Evolutionary conservation across 345 rosid genomes (phyloP), one percentile per base, ranked within the genome.

Genomic region (Geranium rotundifolium): DNA sequence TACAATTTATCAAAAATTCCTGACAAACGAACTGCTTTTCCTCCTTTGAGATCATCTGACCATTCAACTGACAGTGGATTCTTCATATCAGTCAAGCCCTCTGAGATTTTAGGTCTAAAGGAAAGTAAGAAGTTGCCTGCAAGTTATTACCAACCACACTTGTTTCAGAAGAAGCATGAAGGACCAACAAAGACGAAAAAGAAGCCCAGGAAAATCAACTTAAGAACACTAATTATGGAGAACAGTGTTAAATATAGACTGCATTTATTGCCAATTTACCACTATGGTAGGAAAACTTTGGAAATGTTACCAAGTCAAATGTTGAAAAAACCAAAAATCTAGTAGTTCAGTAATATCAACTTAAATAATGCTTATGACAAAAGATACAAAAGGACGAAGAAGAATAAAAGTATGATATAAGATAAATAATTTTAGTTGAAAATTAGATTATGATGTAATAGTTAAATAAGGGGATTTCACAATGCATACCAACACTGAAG

Each of bases 111-210:
- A 58, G 98, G 98, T 81, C 95, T 80, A 78, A 92, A 87, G 62
- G 98, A 85, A 70, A 92, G 81, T 66, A 89, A 79, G 80, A 89
- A 87, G 72, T 89, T 92, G 57, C 96, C 98, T 92, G 92, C 76
- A 78, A 73, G 62, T 67, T 19, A 67, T 63, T 18, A 61, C 60
- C 62, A 66, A 61, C 50, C 60, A 62, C 54, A 70, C 46, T 56
- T 54, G 6, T 34, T 34, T 34, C 41, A 34, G 41, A 34, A 34
- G 41, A 34, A 34, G 10, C 41, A 4, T 34, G 41, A 31, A 31
- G 37, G 10, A 5, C 41, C 41, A 34, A 34, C 41, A 4, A 34
- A 34, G 10, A 34, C 41, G 10, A 4, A 34, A 34, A 34, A 34
- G 41, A 34, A 34, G 41, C 41, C 6, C 10, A 8, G 6, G 1